Evolutionary conservation across 768 basidiomycete genomes (phyloP), one percentile per base, ranked within the genome.

Genomic region (Mycena olivaceomarginata): DNA sequence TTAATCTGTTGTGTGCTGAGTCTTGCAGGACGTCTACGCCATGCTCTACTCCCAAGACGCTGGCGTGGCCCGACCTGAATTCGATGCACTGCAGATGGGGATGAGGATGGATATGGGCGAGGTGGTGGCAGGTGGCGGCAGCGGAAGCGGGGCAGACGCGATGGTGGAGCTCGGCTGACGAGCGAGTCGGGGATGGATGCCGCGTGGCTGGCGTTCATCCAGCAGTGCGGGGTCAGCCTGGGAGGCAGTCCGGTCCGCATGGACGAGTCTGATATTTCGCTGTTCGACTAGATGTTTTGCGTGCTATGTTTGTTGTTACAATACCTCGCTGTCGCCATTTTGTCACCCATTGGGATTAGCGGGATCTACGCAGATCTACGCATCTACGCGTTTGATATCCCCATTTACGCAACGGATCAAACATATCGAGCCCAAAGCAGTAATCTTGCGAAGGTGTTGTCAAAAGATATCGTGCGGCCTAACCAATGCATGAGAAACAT

Each of bases 191-290:
- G 86, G 37, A 87, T 89, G 83, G 89, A 91, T 77, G 86, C 88
- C 6, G 87, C 86, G 9, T 91, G 90, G 90, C 73, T 90, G 53
- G 86, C 88, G 11, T 90, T 90, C 76, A 89, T 90, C 83, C 85
- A 85, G 46, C 88, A 90, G 79, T 89, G 87, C 81, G 90, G 90
- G 9, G 89, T 91, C 66, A 73, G 67, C 1, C 40, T 77, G 31
- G 53, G 64, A 10, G 63, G 53, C 12, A 77, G 76, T 43, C 76
- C 72, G 5, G 40, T 51, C 18, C 70, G 43, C 5, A 68, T 40
- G 20, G 74, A 70, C 37, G 69, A 70, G 10, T 63, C 67, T n/a
- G 70, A 11, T 57, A 57, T 70, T 66, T 75, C 64, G n/a, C 51
- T 62, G 45, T 75, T 56, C 10, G 57, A 68, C 39, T 67, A 60